Evolutionary conservation across 2,329 filamentous ascomycete genomes (phyloP), one percentile per base, ranked within the genome.

Genomic region (Aaosphaeria pasadenensis): DNA sequence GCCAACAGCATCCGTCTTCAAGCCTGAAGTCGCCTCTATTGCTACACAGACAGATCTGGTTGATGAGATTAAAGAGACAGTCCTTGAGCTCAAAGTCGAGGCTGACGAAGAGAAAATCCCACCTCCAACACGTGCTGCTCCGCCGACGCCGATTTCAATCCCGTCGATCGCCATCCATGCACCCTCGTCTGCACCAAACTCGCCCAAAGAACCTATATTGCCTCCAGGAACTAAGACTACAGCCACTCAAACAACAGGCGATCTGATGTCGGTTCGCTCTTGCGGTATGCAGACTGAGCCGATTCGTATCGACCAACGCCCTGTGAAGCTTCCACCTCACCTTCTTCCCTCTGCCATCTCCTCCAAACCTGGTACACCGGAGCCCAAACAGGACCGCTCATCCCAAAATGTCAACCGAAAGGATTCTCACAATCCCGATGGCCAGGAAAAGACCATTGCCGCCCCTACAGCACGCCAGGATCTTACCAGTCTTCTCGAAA

Each of bases 101-200:
- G 29, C 30, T 39, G 24, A 36, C 38, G 11, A 36, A 24, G 29
- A 33, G 39, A 24, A 33, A 38, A 36, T 43, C 32, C 45, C 42
- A 7, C 24, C 39, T 6, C 46, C 69, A n/a, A 49, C 59, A 6
- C 62, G 61, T 56, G 55, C 60, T 49, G 43, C 70, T 55, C 42
- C 62, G 56, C 53, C 71, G 69, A 7, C 70, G 71, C 71, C 51
- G 41, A 72, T 73, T 50, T 63, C 77, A 4, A 87, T 96, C 52
- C 92, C 92, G 0, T 88, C 86, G 59, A 99, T 99, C 64, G 88
- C 89, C 47, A 89, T 99, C 44, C 88, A 95, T 58, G 94, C 94
- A 31, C 92, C 94, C 0, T 84, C 80, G 3, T 95, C 90, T 47
- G 83, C 88, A 42, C 91, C 92, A n/a, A 77, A 85, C 4, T 71